Percentiles rank a stretch among this genome's conserved stretches.
Evolutionary conservation across 108 stramenopile species (phyloP).

Genomic region (Cylindrotheca fusiformis): DNA sequence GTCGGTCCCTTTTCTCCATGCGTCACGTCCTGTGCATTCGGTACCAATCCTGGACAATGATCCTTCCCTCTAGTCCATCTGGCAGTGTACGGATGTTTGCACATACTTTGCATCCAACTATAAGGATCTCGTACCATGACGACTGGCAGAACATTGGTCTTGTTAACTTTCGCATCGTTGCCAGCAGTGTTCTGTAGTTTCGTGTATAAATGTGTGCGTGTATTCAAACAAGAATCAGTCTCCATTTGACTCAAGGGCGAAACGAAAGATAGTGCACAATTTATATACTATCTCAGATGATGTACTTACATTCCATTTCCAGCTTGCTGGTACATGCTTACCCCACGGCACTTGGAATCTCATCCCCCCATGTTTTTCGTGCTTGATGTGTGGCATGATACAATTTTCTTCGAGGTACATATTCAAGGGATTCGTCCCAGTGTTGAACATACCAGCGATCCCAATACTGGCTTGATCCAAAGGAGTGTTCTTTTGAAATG

Average conservation of each 20-base stretch:
- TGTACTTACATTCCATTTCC: conserved; percentile 11
- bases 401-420: conserved; percentile 39
- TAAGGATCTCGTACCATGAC: conserved; percentile 83
- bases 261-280: no score
- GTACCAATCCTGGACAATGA: conserved; percentile 70
- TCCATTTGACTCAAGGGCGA: not conserved
- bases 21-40: conserved; percentile 22
- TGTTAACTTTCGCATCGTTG: conserved; percentile 27
- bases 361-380: conserved; percentile 20
- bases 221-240: conserved; percentile 6
- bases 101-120: conserved; percentile 84
- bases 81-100: conserved; percentile 56
- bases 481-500: conserved; percentile 45
- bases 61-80: conserved; percentile 39
- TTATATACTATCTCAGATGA: no score
- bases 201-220: conserved; percentile 52
- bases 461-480: conserved; percentile 50
- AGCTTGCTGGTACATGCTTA: conserved; percentile 32
- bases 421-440: conserved; percentile 71
- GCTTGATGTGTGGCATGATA: conserved; percentile 38
- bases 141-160: conserved; percentile 67
- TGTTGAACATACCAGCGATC: conserved; percentile 77
- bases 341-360: conserved; percentile 82
- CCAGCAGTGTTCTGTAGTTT: conserved; percentile 35
- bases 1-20: conserved; percentile 5